These are phyloP conservation scores for Nemania sp. DNA, from an alignment of 2,329 filamentous ascomycete species.

Conservation along the genomic window DNA sequence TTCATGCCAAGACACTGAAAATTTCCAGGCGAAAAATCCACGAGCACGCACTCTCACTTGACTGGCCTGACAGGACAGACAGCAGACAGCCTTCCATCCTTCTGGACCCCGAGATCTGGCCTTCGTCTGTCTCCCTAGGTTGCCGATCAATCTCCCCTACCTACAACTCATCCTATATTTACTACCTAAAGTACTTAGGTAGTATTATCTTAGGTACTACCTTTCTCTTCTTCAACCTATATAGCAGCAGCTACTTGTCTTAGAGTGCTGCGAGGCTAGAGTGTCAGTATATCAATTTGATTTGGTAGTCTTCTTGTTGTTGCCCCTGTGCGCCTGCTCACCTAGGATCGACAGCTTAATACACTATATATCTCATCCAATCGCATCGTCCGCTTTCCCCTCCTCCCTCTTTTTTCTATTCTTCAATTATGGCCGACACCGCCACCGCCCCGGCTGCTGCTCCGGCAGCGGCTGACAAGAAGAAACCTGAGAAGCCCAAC, in stretches of 20 bases:
- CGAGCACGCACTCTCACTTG: not conserved
- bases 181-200: no score
- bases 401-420: not conserved
- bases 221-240: not conserved
- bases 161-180: constrained; percentile 5
- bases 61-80: constrained; percentile 32
- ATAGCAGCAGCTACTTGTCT: not conserved
- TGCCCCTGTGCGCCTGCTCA: not conserved
- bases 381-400: not conserved
- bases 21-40: constrained; percentile 38
- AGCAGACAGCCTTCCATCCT: no score
- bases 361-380: constrained; percentile 10
- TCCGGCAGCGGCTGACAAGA: constrained; percentile 57
- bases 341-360: constrained; percentile 1
- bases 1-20: constrained; percentile 37
- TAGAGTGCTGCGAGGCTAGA: constrained; percentile 14
- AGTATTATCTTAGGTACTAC: no score
- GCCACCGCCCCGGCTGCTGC: constrained; percentile 60
- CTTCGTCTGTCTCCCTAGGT: constrained; percentile 30
- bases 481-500: constrained; percentile 87
- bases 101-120: constrained; percentile 50
- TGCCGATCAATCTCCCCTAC: constrained; percentile 29
- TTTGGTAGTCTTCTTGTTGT: constrained; percentile 26
- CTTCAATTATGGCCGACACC: constrained; percentile 61
- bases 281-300: constrained; percentile 32